A percentile compares a stretch with the other conserved stretches of the same genome.
These are phyloP conservation scores for Moesziomyces globuligerus DNA, from an alignment of 1,284 basidiomycete genomes.

Conservation along the genomic window DNA sequence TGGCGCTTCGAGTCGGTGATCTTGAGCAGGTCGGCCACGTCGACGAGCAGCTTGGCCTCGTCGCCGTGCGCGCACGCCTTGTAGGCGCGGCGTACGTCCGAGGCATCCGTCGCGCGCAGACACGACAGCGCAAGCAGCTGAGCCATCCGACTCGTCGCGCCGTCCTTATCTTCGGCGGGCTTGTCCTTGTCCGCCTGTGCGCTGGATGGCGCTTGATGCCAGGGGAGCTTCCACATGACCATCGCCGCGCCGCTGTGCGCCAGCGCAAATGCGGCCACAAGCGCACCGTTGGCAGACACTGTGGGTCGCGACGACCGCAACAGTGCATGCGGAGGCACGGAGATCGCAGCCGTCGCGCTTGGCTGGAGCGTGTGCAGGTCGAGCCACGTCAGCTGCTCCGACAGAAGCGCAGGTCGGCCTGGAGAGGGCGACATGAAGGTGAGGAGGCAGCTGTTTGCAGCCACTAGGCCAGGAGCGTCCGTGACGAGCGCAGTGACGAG, in stretches of 20 bases:
- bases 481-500: slow-evolving; percentile 30
- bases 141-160: slow-evolving; percentile 5
- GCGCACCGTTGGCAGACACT: slow-evolving; percentile 37
- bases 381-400: slow-evolving; percentile 25
- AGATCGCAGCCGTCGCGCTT: neutral
- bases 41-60: slow-evolving; percentile 14
- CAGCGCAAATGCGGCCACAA: slow-evolving; percentile 14
- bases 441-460: slow-evolving; percentile 13
- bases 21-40: slow-evolving; percentile 33
- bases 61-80: neutral
- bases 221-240: slow-evolving; percentile 32
- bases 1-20: slow-evolving; percentile 44
- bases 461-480: slow-evolving; percentile 12
- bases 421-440: slow-evolving; percentile 9
- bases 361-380: slow-evolving; percentile 12
- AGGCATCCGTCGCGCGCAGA: slow-evolving; percentile 29
- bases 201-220: neutral
- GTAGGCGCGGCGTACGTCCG: slow-evolving; percentile 27
- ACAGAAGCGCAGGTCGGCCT: slow-evolving; percentile 8
- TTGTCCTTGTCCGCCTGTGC: neutral
- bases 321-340: slow-evolving; percentile 20
- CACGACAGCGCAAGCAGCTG: slow-evolving; percentile 22
- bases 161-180: neutral
- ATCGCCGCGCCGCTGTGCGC: slow-evolving; percentile 5
- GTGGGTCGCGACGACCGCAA: slow-evolving; percentile 19